A percentile compares a stretch with the other conserved stretches of the same genome.
These are phyloP conservation scores for Aureobasidium pullulans DNA, from an alignment of 2,329 filamentous ascomycete genomes.

Conservation along the genomic window DNA sequence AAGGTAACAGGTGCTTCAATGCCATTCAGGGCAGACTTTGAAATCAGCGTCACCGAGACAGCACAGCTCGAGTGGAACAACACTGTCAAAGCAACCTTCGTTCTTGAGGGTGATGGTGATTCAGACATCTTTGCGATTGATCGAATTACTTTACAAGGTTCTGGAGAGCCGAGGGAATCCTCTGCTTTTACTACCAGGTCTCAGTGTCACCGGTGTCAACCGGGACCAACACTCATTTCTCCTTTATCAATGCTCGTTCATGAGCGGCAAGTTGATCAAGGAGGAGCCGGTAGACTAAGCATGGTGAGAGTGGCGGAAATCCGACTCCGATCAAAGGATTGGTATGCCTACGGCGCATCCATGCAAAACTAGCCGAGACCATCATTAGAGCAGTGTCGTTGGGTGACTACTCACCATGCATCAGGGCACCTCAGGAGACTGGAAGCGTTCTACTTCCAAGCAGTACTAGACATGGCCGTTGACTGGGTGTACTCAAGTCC, in stretches of 20 bases:
- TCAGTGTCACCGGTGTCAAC: background rate
- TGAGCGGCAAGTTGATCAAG: background rate
- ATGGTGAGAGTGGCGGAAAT: background rate
- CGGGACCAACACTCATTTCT: background rate
- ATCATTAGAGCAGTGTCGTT: background rate
- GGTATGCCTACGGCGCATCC: background rate
- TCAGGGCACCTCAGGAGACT: background rate
- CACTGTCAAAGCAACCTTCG: constrained; percentile 10
- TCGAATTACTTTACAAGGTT: background rate
- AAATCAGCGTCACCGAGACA: constrained; percentile 9
- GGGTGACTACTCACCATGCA: background rate
- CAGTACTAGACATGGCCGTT: background rate
- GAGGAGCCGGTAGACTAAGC: background rate
- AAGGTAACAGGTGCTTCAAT: constrained; percentile 5
- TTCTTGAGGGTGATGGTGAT: background rate
- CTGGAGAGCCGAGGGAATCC: background rate
- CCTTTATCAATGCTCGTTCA: background rate
- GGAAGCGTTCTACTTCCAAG: background rate
- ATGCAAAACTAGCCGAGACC: background rate
- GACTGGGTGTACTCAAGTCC: background rate
- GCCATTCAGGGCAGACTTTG: constrained; percentile 6
- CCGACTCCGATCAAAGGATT: background rate
- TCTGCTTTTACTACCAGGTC: background rate
- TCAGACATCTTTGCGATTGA: background rate
- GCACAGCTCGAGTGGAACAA: constrained; percentile 9